Percentiles rank a stretch among this genome's conserved stretches.
phyloP scores from a whole-genome alignment of 2,329 filamentous ascomycete genomes.

The Ilyonectria robusta region DNA sequence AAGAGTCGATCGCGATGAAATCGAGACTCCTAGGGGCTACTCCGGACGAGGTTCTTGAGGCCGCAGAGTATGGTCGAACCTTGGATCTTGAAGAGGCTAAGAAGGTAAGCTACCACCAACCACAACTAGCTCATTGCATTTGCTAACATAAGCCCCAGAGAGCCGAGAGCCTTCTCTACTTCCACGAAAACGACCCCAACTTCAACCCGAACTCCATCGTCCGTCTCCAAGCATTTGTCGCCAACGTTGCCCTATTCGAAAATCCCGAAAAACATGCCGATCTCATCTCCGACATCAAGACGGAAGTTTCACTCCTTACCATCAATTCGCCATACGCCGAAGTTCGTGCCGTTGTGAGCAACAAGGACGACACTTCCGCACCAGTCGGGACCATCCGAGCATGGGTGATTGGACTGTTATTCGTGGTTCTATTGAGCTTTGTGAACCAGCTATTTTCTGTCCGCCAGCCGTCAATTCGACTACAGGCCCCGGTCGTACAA shows the following conservation, averaged over 20 bases:
- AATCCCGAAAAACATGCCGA: conserved; percentile 56
- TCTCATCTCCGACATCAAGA: conserved; percentile 66
- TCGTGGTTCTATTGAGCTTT: conserved; percentile 61
- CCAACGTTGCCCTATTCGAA: conserved; percentile 48
- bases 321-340: conserved; percentile 70
- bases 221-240: conserved; percentile 32
- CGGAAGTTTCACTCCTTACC: conserved; percentile 65
- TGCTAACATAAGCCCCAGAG: conserved; percentile 17
- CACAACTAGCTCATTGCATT: neutral
- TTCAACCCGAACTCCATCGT: conserved; percentile 38
- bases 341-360: conserved; percentile 68
- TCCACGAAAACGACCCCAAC: conserved; percentile 42
- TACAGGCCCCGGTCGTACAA: conserved; percentile 68
- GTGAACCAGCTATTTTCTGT: conserved; percentile 71
- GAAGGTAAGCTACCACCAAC: conserved; percentile 11
- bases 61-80: conserved; percentile 31
- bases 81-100: conserved; percentile 29
- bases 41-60: conserved; percentile 34
- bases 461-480: conserved; percentile 64
- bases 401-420: conserved; percentile 65
- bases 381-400: conserved; percentile 68
- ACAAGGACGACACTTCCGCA: conserved; percentile 64
- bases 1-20: conserved; percentile 1
- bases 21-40: conserved; percentile 30
- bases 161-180: conserved; percentile 35